phyloP scores from a whole-genome alignment of 176 grass and related monocot genomes.

The Aegilops sharonensis region DNA sequence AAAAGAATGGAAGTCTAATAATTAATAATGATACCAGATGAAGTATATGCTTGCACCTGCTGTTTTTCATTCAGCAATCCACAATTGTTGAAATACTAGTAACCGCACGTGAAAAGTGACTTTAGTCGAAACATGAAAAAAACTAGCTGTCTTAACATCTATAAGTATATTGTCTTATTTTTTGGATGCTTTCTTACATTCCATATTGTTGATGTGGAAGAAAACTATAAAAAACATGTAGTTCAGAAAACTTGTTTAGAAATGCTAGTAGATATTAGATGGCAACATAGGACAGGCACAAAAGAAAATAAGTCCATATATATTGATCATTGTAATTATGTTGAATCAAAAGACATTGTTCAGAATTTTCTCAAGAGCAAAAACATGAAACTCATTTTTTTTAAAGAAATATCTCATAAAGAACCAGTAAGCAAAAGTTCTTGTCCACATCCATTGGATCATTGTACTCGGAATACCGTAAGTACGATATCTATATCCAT shows the following conservation, averaged over 20 bases:
- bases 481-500: background rate
- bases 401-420: background rate
- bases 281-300: background rate
- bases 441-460: background rate
- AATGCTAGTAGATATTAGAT: background rate
- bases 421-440: background rate
- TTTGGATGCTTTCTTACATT: background rate
- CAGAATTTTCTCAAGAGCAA: background rate
- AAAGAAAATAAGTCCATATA: background rate
- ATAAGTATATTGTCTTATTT: background rate
- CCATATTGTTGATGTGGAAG: slow-evolving; percentile 1
- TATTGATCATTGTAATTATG: background rate
- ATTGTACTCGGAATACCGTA: background rate
- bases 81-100: background rate
- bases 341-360: background rate
- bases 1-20: background rate
- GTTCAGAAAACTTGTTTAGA: background rate
- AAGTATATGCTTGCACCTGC: slow-evolving; percentile 14
- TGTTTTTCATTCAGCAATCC: background rate
- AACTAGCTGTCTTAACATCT: background rate
- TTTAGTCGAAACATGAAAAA: background rate
- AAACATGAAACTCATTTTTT: background rate
- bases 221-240: background rate
- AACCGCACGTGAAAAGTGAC: background rate
- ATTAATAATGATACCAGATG: background rate